Evolutionary conservation across 1,139 yeast species (phyloP).

Genomic region (Suzukiozyma palmioleophila): DNA sequence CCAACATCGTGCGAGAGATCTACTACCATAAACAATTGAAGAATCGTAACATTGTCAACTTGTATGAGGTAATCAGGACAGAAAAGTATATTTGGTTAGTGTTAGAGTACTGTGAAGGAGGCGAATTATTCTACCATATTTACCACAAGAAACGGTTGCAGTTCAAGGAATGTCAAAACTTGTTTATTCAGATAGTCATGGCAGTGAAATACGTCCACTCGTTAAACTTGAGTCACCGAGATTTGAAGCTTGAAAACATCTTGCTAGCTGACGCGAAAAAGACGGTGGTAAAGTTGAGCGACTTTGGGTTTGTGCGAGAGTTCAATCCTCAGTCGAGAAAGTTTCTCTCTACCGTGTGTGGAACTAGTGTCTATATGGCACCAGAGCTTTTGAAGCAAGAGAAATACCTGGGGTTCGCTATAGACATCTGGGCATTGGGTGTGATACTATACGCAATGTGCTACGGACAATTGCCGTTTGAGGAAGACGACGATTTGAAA

Average conservation of each 20-base stretch:
- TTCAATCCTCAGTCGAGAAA: conserved; percentile 46
- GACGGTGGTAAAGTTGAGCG: conserved; percentile 65
- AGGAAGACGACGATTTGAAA: conserved; percentile 68
- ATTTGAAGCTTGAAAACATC: conserved; percentile 82
- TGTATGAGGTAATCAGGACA: conserved; percentile 82
- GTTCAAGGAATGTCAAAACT: conserved; percentile 47
- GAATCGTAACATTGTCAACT: conserved; percentile 78
- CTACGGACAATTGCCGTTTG: conserved; percentile 89
- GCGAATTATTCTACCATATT: conserved; percentile 76
- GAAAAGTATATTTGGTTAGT: conserved; percentile 83
- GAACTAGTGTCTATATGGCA: conserved; percentile 95
- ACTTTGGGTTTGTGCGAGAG: conserved; percentile 93
- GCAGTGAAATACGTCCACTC: conserved; percentile 86
- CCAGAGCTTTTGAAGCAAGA: conserved; percentile 75
- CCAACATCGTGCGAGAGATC: conserved; percentile 88
- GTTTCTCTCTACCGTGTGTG: conserved; percentile 82
- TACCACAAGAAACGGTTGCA: conserved; percentile 53
- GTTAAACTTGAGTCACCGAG: conserved; percentile 82
- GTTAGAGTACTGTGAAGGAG: conserved; percentile 85
- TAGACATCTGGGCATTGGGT: conserved; percentile 92
- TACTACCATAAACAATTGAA: conserved; percentile 82
- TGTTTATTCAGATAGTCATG: conserved; percentile 76
- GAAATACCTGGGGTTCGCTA: conserved; percentile 75
- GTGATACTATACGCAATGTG: conserved; percentile 86
- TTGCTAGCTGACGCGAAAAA: conserved; percentile 64